Base-by-base conservation (phyloP, 164 flowering plant species). In the Umbellularia californica region DNA sequence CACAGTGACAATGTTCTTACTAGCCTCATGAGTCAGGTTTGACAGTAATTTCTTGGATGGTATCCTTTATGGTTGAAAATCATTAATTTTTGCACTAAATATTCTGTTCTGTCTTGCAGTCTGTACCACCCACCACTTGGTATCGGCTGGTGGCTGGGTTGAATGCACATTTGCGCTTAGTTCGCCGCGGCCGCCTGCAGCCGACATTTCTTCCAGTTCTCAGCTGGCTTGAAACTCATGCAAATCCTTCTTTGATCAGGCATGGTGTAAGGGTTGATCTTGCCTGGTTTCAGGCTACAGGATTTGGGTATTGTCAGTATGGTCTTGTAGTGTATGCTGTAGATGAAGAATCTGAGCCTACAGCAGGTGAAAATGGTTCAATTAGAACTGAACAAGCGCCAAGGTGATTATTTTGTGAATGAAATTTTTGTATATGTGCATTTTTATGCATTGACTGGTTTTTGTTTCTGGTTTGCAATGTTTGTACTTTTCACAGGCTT, bases 21-120 rank as follows among this genome's bases (percentile, higher is more conserved):
- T 52, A 90, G 90, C 87, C 90, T 95, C 51, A 85, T 95, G 90
- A 89, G 98, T 81, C 98, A 95, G 94, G 99, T 95, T 68, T 79
- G 83, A 23, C 51, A 47, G 22, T 66, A 41, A 41, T 41, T n/a
- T 13, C n/a, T 24, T 30, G n/a, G 13, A 41, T 33, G 6, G 69
- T 28, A 67, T 23, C 20, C 60, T 71, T 13, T n/a, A 52, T 55
- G 55, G n/a, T 20, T 13, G 11, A 7, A 41, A 9, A 41, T 41
- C 47, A 7, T 41, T 41, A 7, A 7, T 71, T 6, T 70, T 25
- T 14, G 9, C 14, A 24, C 24, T 14, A 24, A 51, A 3, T 24
- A 58, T 15, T 33, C 23, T 65, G 5, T 30, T 13, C 28, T n/a
- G 35, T 28, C 51, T 76, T 81, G 75, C 88, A 95, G 98, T 81